These are phyloP conservation scores for Camelina neglecta DNA, from an alignment of 345 rosid species.

Conservation along the genomic window DNA sequence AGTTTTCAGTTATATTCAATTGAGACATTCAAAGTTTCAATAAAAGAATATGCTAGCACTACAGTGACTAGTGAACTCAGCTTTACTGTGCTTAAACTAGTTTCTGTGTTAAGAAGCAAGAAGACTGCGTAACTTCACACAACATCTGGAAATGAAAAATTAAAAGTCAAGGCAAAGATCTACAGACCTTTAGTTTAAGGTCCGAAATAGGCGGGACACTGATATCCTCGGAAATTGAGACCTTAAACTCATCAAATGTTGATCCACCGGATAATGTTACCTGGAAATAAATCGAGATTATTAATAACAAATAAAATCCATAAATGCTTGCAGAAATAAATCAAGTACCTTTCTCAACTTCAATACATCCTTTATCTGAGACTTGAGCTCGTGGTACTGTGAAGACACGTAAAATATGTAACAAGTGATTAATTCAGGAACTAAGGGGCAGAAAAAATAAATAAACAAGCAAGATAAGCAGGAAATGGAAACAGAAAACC, in stretches of 20 bases:
- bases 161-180: conserved; percentile 8
- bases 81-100: conserved; percentile 10
- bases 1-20: conserved; percentile 34
- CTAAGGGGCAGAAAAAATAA: neutral
- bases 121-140: conserved; percentile 20
- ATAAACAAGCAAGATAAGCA: conserved; percentile 9
- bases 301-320: conserved; percentile 37
- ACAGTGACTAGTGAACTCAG: neutral
- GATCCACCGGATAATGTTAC: conserved; percentile 63
- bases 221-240: conserved; percentile 60
- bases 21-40: conserved; percentile 22
- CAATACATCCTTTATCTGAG: conserved; percentile 72
- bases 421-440: conserved; percentile 19
- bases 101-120: conserved; percentile 16
- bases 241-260: conserved; percentile 78
- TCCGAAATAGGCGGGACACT: conserved; percentile 61
- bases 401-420: conserved; percentile 28
- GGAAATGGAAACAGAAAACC: conserved; percentile 11
- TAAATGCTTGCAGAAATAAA: conserved; percentile 6
- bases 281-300: conserved; percentile 50
- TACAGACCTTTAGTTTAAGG: conserved; percentile 62
- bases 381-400: conserved; percentile 85
- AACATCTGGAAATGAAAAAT: conserved; percentile 17
- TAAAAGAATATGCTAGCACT: conserved; percentile 13
- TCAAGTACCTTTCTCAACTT: conserved; percentile 71